Evolutionary conservation across 2,329 filamentous ascomycete species (phyloP), one percentile per base, ranked within the genome.

Genomic region (Colletotrichum somersetense): DNA sequence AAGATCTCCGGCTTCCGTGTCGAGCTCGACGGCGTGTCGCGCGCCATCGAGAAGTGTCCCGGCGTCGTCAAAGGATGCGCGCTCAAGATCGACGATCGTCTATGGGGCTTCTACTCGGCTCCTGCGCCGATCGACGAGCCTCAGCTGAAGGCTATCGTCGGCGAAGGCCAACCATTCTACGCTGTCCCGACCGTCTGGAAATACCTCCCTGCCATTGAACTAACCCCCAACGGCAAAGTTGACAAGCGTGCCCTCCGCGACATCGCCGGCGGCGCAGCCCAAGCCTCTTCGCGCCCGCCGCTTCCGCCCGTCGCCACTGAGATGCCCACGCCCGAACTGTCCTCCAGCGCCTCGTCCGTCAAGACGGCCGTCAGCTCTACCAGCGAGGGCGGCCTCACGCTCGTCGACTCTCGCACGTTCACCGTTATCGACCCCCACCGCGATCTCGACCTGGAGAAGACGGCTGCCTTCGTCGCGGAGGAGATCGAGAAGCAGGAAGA

Each of bases 1-100:
- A 91, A 91, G 78, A 84, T 91, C 76, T 50, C 64, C 82, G 83
- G 89, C 10, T 90, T 90, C 77, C 86, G 89, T 33, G 86, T 91
- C 57, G 88, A 91, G 77, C 84, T 91, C 12, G 88, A 90, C 67
- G 87, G 88, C 46, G 85, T 91, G 38, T 83, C 88, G 1, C 79
- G 84, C n/a, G 84, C 85, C 16, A 81, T 88, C 67, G 84, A 83
- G 74, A 80, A 82, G 53, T 83, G 83, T 30, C 80, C 84, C 0
- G 83, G 81, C 2, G 83, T 89, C 40, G 82, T 78, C 64, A 84
- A 84, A 74, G 87, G 85, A 2, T 84, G 84, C 38, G 83, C 84
- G 7, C 77, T 89, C 48, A 77, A 87, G 44, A 81, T 88, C 50
- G 81, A 85, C 59, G 82, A 82, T 8, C 77, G 84, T 23, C 83